phyloP scores from a whole-genome alignment of 1,139 yeast species.

The Meyerozyma carpophila region DNA sequence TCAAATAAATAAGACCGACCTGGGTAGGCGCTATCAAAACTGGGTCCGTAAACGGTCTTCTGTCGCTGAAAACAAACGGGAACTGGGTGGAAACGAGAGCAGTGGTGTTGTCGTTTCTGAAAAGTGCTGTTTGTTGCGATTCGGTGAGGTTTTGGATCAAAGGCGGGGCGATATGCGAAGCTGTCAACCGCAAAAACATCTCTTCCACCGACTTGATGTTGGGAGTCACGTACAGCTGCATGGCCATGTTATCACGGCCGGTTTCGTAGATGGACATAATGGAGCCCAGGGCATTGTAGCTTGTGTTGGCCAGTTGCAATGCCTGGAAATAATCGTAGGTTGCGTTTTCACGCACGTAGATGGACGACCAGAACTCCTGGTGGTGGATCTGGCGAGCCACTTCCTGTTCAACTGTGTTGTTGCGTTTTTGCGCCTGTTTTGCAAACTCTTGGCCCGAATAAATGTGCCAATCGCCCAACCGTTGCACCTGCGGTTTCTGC shows the following conservation, averaged over 20 bases:
- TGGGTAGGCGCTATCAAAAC: conserved; percentile 12
- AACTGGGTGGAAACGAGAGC: conserved; percentile 8
- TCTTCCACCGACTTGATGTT: not conserved
- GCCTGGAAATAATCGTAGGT: conserved; percentile 11
- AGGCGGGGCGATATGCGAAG: conserved; percentile 2
- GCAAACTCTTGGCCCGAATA: conserved; percentile 11
- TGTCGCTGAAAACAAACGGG: conserved; percentile 5
- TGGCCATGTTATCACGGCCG: conserved; percentile 9
- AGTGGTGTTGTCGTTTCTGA: conserved; percentile 1
- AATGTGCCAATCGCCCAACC: conserved; percentile 18
- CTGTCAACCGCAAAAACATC: conserved; percentile 3
- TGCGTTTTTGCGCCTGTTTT: conserved; percentile 12
- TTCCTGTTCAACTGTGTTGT: conserved; percentile 20
- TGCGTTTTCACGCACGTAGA: conserved; percentile 38
- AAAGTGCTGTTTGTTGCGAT: conserved; percentile 2
- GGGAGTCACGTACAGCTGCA: conserved; percentile 8
- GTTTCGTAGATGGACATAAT: conserved; percentile 10
- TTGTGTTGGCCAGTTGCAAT: conserved; percentile 4
- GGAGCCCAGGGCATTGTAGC: conserved; percentile 7
- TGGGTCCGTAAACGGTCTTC: conserved; percentile 8
- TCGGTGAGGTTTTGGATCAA: conserved; percentile 5
- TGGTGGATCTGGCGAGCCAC: conserved; percentile 34
- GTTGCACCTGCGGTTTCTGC: conserved; percentile 13
- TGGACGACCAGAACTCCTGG: conserved; percentile 40
- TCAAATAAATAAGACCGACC: conserved; percentile 12